Evolutionary conservation across 345 rosid species (phyloP).

Genomic region (Hibiscus mutabilis): DNA sequence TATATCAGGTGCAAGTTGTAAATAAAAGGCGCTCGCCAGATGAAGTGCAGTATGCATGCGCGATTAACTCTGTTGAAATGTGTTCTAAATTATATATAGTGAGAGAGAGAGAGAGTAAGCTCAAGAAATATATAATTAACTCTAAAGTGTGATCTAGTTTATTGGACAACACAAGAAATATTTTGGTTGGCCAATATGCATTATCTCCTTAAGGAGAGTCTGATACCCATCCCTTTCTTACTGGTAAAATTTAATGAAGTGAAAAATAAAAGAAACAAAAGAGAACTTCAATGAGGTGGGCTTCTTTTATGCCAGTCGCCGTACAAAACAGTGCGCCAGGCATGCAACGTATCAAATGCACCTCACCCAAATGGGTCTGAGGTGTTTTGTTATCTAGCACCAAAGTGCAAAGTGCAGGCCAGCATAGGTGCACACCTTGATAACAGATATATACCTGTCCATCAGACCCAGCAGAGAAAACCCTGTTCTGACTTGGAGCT

Average conservation of each 20-base stretch:
- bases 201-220: neutral
- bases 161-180: neutral
- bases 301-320: neutral
- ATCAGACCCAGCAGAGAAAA: slow-evolving; percentile 89
- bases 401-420: neutral
- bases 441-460: slow-evolving; percentile 59
- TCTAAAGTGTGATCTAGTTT: neutral
- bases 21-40: neutral
- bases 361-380: no score
- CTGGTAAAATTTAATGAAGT: neutral
- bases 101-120: neutral
- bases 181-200: neutral
- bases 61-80: no score
- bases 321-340: neutral
- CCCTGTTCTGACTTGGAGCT: slow-evolving; percentile 76
- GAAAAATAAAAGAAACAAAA: neutral
- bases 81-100: neutral
- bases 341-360: no score
- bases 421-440: neutral
- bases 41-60: neutral
- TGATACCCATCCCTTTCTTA: neutral
- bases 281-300: neutral
- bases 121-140: neutral
- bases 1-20: neutral
- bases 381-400: no score